Conservation (phyloP, 192 early-diverging fungal species). For the Coemansia sp. region DNA sequence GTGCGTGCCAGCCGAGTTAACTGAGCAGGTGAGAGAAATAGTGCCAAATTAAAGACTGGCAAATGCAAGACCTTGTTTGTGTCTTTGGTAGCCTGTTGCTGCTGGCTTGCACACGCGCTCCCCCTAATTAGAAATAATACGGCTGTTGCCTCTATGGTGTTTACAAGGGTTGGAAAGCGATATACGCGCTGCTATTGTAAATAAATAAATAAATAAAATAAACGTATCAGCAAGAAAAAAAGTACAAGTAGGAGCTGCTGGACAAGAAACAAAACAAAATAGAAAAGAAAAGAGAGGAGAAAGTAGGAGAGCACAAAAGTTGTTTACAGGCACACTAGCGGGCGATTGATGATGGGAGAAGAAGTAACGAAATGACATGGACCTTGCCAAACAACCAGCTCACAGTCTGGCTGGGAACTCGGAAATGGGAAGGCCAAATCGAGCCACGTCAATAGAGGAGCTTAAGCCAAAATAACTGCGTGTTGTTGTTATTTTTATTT, state of each 20-base stretch:
- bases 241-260: background rate
- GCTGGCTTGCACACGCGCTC: background rate
- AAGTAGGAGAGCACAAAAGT: conserved; percentile 7
- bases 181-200: conserved; percentile 8
- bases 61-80: background rate
- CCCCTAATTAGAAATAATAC: too few species aligned
- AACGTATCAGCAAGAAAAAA: background rate
- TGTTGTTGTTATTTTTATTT: too few species aligned
- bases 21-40: background rate
- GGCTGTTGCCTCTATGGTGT: background rate
- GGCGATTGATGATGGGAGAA: background rate
- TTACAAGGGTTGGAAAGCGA: background rate
- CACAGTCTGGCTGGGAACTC: too few species aligned
- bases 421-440: too few species aligned
- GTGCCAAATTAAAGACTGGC: background rate
- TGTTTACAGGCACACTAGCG: background rate
- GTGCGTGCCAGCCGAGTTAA: background rate
- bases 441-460: too few species aligned
- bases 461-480: too few species aligned
- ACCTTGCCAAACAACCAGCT: background rate
- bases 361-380: background rate
- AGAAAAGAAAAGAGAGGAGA: conserved; percentile 3
- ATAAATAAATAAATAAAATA: background rate
- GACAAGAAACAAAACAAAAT: background rate
- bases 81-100: background rate